Conservation (phyloP, 768 basidiomycete genomes). For the Boletus subparvulus region DNA sequence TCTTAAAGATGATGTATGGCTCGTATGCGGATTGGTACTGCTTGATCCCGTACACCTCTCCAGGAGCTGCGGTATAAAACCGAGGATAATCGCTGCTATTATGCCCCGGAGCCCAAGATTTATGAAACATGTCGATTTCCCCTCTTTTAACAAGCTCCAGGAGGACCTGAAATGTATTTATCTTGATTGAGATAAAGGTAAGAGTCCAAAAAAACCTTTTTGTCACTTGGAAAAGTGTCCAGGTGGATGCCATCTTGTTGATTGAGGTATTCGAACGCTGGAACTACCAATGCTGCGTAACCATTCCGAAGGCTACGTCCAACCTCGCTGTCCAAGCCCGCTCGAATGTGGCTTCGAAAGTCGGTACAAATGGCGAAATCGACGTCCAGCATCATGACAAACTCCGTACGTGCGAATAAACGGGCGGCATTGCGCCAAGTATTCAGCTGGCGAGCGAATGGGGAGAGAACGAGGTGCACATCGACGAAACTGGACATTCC, state of each 20-base stretch:
- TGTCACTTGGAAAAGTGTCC: constrained; percentile 62
- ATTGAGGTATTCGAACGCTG: constrained; percentile 79
- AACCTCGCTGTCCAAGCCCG: constrained; percentile 35
- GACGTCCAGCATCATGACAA: constrained; percentile 89
- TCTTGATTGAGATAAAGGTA: not conserved
- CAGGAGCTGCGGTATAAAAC: constrained; percentile 60
- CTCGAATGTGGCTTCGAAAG: constrained; percentile 59
- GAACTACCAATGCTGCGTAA: constrained; percentile 71
- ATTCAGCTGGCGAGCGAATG: constrained; percentile 83
- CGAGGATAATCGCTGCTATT: constrained; percentile 75
- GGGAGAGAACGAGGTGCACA: constrained; percentile 82
- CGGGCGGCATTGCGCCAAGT: constrained; percentile 88
- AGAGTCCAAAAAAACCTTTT: constrained; percentile 45
- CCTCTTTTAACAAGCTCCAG: constrained; percentile 54
- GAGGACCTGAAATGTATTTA: constrained; percentile 42
- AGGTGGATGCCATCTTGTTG: constrained; percentile 63
- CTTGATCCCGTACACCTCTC: constrained; percentile 72
- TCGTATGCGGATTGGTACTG: constrained; percentile 84
- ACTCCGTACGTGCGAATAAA: constrained; percentile 78
- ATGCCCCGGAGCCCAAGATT: constrained; percentile 75
- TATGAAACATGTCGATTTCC: constrained; percentile 75
- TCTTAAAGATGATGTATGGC: constrained; percentile 83
- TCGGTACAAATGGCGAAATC: constrained; percentile 86
- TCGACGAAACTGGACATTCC: constrained; percentile 72
- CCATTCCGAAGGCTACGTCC: constrained; percentile 53